These are phyloP conservation scores for Sanghuangporus sanghuang DNA, from an alignment of 1,284 basidiomycete species.

Conservation along the genomic window DNA sequence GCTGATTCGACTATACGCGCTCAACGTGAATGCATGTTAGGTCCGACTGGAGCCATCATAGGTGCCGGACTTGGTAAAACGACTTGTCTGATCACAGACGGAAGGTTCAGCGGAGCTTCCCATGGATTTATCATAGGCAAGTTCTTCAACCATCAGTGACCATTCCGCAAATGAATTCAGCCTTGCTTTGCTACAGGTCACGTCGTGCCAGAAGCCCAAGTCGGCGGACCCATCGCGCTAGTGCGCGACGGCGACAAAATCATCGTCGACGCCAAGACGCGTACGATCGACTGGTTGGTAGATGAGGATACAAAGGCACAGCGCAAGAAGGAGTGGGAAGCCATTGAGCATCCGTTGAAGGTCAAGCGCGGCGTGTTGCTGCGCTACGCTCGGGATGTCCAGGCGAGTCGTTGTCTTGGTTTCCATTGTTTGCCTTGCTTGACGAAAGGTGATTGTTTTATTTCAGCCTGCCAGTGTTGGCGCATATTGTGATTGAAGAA, in stretches of 20 bases:
- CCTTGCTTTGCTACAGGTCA: conserved; percentile 49
- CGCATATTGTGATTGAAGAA: conserved; percentile 60
- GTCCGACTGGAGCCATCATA: conserved; percentile 86
- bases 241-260: conserved; percentile 90
- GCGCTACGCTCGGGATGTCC: conserved; percentile 76
- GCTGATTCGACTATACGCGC: neutral
- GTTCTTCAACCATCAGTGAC: neutral
- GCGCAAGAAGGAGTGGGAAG: conserved; percentile 73
- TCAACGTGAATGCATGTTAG: conserved; percentile 26
- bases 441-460: conserved; percentile 9
- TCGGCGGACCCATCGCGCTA: conserved; percentile 93
- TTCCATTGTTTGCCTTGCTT: conserved; percentile 6
- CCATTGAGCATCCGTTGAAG: conserved; percentile 58
- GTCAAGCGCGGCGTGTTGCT: conserved; percentile 68
- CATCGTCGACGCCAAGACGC: conserved; percentile 73
- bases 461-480: conserved; percentile 66
- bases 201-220: conserved; percentile 87
- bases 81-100: conserved; percentile 94
- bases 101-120: conserved; percentile 86
- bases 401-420: conserved; percentile 45
- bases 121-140: conserved; percentile 60
- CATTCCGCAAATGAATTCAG: neutral
- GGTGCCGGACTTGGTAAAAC: conserved; percentile 89
- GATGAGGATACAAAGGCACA: conserved; percentile 72
- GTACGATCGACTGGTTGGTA: conserved; percentile 80